phyloP scores from a whole-genome alignment of 768 basidiomycete species.

The Cystofilobasidium bisporidii region DNA sequence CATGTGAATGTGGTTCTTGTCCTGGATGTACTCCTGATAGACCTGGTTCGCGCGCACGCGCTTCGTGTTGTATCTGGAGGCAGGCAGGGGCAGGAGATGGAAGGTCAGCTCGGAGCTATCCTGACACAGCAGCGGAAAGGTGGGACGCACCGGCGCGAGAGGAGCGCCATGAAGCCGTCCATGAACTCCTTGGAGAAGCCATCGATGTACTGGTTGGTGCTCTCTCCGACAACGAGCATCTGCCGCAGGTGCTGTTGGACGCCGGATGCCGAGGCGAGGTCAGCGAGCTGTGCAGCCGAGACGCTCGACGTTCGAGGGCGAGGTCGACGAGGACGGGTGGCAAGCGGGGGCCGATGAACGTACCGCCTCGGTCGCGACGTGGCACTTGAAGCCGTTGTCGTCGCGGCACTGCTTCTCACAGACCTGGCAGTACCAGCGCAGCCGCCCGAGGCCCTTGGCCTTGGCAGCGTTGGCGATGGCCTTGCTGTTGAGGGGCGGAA shows the following conservation, averaged over 20 bases:
- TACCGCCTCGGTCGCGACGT: slow-evolving; percentile 47
- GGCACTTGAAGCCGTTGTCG: slow-evolving; percentile 98
- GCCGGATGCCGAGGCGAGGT: background rate
- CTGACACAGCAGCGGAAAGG: background rate
- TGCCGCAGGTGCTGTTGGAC: slow-evolving; percentile 67
- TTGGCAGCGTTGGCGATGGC: slow-evolving; percentile 86
- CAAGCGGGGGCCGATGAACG: slow-evolving; percentile 4
- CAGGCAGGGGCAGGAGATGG: background rate
- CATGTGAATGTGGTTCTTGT: slow-evolving; percentile 93
- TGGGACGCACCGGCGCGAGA: slow-evolving; percentile 62
- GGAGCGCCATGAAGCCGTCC: slow-evolving; percentile 77
- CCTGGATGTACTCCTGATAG: slow-evolving; percentile 94
- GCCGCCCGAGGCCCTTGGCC: slow-evolving; percentile 82
- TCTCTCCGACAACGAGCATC: slow-evolving; percentile 93
- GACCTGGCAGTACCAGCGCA: slow-evolving; percentile 98
- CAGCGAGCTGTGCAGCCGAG: no score
- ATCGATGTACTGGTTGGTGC: slow-evolving; percentile 82
- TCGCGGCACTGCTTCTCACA: slow-evolving; percentile 95
- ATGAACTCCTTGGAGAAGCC: slow-evolving; percentile 84
- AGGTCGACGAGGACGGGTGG: slow-evolving; percentile 14
- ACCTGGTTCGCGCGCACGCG: slow-evolving; percentile 89
- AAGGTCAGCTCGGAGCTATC: background rate
- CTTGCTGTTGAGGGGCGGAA: slow-evolving; percentile 6
- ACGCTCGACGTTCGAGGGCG: no score
- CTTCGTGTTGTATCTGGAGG: slow-evolving; percentile 73